Conservation (phyloP, 192 early-diverging fungal species). For the Coemansia brasiliensis region DNA sequence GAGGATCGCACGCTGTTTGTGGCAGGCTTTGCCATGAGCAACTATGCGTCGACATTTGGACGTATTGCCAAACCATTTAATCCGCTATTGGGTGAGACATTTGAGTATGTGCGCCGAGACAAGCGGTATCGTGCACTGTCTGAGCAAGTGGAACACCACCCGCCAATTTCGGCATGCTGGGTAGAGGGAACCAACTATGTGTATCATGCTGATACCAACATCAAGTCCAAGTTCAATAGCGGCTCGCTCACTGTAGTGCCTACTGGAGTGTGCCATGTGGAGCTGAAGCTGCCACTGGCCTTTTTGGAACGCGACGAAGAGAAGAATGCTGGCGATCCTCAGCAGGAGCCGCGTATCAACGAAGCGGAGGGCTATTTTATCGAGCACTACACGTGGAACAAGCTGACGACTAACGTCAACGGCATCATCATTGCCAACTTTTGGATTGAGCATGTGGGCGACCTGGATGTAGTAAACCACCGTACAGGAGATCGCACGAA, state of each 20-base stretch:
- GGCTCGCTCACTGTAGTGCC: conserved; percentile 80
- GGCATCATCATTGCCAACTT: conserved; percentile 84
- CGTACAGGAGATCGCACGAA: conserved; percentile 77
- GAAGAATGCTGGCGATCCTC: conserved; percentile 21
- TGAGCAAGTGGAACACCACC: conserved; percentile 89
- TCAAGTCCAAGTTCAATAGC: conserved; percentile 85
- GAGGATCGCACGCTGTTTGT: conserved; percentile 74
- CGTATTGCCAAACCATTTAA: conserved; percentile 90
- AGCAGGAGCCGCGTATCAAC: conserved; percentile 36
- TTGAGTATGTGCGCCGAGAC: conserved; percentile 77
- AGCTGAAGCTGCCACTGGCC: conserved; percentile 66
- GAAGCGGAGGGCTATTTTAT: conserved; percentile 58
- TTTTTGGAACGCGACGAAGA: conserved; percentile 53
- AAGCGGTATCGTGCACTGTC: conserved; percentile 79
- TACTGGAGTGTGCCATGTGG: conserved; percentile 78
- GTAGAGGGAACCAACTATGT: conserved; percentile 78
- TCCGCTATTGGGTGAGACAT: conserved; percentile 87
- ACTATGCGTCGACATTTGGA: conserved; percentile 77
- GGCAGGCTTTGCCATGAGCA: conserved; percentile 86
- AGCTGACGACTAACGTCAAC: conserved; percentile 82
- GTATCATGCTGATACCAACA: conserved; percentile 85
- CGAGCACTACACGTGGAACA: conserved; percentile 87
- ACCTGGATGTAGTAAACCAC: conserved; percentile 79
- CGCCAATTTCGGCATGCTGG: conserved; percentile 87
- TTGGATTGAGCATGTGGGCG: conserved; percentile 85